These are phyloP conservation scores for Aschersonia sp. DNA, from an alignment of 2,329 filamentous ascomycete genomes.

Conservation along the genomic window DNA sequence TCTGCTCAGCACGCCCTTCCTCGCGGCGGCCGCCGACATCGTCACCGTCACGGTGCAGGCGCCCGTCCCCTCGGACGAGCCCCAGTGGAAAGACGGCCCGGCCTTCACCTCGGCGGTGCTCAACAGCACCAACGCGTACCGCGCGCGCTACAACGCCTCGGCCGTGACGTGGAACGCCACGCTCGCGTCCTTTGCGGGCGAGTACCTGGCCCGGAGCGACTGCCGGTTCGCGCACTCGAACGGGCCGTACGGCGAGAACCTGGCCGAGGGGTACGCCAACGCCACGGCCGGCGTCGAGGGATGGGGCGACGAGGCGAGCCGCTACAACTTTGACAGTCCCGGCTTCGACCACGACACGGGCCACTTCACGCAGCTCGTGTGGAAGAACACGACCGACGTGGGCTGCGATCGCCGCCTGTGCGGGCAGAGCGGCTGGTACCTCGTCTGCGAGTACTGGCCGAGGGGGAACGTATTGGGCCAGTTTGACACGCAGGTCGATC, in stretches of 20 bases:
- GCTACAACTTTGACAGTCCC: slow-evolving; percentile 43
- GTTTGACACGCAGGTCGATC: slow-evolving; percentile 24
- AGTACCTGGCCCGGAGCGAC: slow-evolving; percentile 27
- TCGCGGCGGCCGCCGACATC: neutral
- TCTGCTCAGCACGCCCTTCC: neutral
- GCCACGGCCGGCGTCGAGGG: slow-evolving; percentile 42
- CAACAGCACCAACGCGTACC: slow-evolving; percentile 52
- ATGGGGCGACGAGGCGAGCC: slow-evolving; percentile 41
- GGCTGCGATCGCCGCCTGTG: slow-evolving; percentile 37
- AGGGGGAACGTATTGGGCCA: slow-evolving; percentile 45
- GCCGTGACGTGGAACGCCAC: slow-evolving; percentile 50
- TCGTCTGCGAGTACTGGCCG: slow-evolving; percentile 59
- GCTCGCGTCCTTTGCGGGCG: slow-evolving; percentile 36
- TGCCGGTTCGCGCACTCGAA: slow-evolving; percentile 41
- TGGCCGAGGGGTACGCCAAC: slow-evolving; percentile 52
- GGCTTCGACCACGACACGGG: slow-evolving; percentile 47
- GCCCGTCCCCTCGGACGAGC: slow-evolving; percentile 1
- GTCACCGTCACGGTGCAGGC: slow-evolving; percentile 1
- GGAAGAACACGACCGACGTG: slow-evolving; percentile 45
- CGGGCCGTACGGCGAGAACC: slow-evolving; percentile 59
- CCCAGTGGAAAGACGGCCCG: slow-evolving; percentile 1
- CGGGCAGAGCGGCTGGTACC: slow-evolving; percentile 40
- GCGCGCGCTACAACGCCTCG: slow-evolving; percentile 44
- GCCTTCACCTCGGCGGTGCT: slow-evolving; percentile 41
- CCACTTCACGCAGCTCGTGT: slow-evolving; percentile 62